Evolutionary conservation across 2,329 filamentous ascomycete genomes (phyloP).

Genomic region (Ceratocystis cubensis): DNA sequence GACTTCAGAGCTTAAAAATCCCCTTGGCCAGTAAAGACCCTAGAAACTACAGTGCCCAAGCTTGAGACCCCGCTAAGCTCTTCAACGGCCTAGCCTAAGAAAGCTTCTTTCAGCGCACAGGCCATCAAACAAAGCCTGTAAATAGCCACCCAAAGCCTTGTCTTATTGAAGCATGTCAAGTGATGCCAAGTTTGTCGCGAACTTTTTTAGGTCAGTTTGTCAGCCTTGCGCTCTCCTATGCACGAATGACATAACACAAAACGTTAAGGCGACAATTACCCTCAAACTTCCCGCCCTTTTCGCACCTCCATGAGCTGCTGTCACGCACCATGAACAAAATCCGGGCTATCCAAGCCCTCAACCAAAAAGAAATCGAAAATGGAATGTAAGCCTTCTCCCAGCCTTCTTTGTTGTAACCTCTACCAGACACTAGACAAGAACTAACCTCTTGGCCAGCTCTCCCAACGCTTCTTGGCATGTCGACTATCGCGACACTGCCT

Average conservation of each 20-base stretch:
- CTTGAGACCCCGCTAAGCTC: neutral
- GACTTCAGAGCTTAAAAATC: neutral
- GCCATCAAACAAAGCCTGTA: neutral
- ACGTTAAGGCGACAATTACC: too few species aligned
- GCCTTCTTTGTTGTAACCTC: neutral
- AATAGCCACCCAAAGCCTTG: neutral
- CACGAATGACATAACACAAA: neutral
- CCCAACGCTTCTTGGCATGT: constrained; percentile 90
- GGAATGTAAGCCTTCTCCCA: constrained; percentile 47
- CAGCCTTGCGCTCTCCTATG: constrained; percentile 1
- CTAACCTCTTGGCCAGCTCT: constrained; percentile 39
- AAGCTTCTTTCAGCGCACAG: constrained; percentile 5
- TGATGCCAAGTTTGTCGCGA: constrained; percentile 2
- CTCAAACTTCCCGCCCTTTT: neutral
- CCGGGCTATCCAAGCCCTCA: constrained; percentile 80
- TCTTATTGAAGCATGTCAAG: neutral
- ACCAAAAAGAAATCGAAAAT: constrained; percentile 86
- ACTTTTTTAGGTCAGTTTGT: neutral
- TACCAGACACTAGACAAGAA: constrained; percentile 13
- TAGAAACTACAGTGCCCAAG: neutral
- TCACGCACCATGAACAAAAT: constrained; percentile 71
- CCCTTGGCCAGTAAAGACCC: neutral
- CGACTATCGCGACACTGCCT: constrained; percentile 95
- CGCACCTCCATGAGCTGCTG: neutral
- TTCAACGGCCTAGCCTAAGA: neutral